phyloP scores from a whole-genome alignment of 208 protist genomes.

The Naegleria fowleri region DNA sequence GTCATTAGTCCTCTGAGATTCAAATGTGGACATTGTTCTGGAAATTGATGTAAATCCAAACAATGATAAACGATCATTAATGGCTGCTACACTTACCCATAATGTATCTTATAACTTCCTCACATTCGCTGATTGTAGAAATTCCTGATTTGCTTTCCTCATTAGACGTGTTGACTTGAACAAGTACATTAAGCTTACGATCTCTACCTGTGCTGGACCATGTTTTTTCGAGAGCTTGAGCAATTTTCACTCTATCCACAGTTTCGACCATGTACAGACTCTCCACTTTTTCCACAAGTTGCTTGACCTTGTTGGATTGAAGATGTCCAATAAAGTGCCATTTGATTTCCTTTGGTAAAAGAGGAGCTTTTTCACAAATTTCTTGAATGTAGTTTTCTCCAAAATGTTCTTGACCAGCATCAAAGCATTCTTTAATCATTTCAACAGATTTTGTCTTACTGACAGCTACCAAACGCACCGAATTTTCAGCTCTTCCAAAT shows the following conservation, averaged over 20 bases:
- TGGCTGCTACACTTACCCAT: not conserved
- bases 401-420: conserved; percentile 65
- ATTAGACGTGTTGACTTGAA: conserved; percentile 88
- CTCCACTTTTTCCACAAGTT: conserved; percentile 57
- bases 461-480: conserved; percentile 50
- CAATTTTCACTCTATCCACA: conserved; percentile 79
- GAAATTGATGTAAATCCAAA: not conserved
- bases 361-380: conserved; percentile 69
- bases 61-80: not conserved
- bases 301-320: conserved; percentile 92
- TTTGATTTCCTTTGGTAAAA: conserved; percentile 72
- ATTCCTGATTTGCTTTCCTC: conserved; percentile 85
- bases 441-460: conserved; percentile 58
- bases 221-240: conserved; percentile 69
- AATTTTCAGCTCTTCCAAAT: not conserved
- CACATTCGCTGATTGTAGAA: conserved; percentile 51
- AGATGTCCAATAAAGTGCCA: conserved; percentile 97
- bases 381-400: conserved; percentile 96
- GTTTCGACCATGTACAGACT: conserved; percentile 77
- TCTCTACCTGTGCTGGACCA: not conserved
- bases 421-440: conserved; percentile 45
- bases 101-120: conserved; percentile 66
- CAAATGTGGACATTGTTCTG: conserved; percentile 63
- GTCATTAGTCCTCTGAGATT: conserved; percentile 89
- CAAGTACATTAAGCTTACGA: conserved; percentile 60